Base-by-base conservation (phyloP, 371 early-diverging fungal genomes). In the Parasitella parasitica region DNA sequence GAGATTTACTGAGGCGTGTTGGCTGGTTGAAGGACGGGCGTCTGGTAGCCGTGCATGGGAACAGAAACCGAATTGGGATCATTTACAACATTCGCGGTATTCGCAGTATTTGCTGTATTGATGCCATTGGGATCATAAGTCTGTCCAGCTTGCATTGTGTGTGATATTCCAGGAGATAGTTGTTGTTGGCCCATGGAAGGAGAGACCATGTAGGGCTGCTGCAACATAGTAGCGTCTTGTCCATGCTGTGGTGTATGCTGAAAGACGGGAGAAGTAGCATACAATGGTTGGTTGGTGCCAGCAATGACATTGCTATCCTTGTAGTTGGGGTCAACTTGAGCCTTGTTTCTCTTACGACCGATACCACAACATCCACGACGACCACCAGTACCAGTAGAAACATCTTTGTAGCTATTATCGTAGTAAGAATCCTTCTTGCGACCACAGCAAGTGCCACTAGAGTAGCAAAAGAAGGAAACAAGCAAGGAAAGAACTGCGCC, bases 401-500 rank as follows among this genome's bases (percentile, higher is more conserved):
- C n/a, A 22, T 24, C 54, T 18, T 49, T 52, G 30, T 57, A 57
- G 7, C 51, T 18, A 12, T 41, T 20, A 30, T 64, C 46, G 12
- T 58, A 37, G 0, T 54, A 46, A 11, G 38, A 12, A 4, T 48
- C 38, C 2, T 24, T 55, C 39, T 36, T 38, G 32, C 27, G 34
- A 27, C 34, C 18, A 28, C 11, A 11, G 8, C 26, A 46, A 16
- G 28, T n/a, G 4, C 51, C 63, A 27, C 64, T 41, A 13, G 52
- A 35, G 32, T 67, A 64, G 22, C 58, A 57, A 3, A 61, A 18
- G 46, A 64, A 58, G 5, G 70, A 48, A 2, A 62, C 8, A 12
- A 73, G 51, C 6, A 67, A 59, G n/a, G 70, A 38, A 2, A 69
- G 39, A 16, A 35, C 36, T 13, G 76, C 72, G 56, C 70, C 76